Evolutionary conservation across 2,329 filamentous ascomycete genomes (phyloP), one percentile per base, ranked within the genome.

Genomic region (Colletotrichum liriopes): DNA sequence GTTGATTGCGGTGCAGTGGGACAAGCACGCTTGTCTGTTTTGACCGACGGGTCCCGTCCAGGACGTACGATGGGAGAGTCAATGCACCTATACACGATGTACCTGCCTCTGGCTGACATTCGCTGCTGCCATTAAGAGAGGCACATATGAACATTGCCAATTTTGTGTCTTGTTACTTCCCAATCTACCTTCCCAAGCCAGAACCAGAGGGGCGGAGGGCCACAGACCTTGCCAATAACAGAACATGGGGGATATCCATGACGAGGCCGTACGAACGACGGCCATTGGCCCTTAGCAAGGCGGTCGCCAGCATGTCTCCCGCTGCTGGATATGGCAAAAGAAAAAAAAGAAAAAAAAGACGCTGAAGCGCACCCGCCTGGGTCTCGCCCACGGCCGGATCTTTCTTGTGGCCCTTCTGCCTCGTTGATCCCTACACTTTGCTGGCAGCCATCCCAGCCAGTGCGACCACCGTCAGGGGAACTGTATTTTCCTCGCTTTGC

Each of bases 221-320:
- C 26, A 47, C n/a, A 29, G 29, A 32, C 61, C 70, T 63, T 73
- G 73, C 54, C 62, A 20, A 74, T 74, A 73, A 54, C 47, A 59
- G 47, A 63, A 29, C 35, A 29, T 51, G 55, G 60, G 49, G 52
- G 52, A 58, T 41, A 55, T 58, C 59, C 45, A 54, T 69, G 54
- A 39, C 29, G 20, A 32, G 43, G 45, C 67, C 29, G 45, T 20
- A 60, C 56, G 39, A 35, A 52, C 54, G 63, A 47, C 55, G 35
- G 12, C 55, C 23, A 23, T n/a, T 56, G 37, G 43, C 43, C n/a
- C 29, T 35, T 7, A 54, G 51, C 51, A 39, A 55, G 56, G 35
- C 35, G 23, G 54, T 45, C 56, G 26, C 32, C 56, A 64, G 59
- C 23, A 49, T 41, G 41, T 58, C 41, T 64, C 35, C 51, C 32